Base-by-base conservation (phyloP, 768 basidiomycete genomes). In the Suillus hirtellus region DNA sequence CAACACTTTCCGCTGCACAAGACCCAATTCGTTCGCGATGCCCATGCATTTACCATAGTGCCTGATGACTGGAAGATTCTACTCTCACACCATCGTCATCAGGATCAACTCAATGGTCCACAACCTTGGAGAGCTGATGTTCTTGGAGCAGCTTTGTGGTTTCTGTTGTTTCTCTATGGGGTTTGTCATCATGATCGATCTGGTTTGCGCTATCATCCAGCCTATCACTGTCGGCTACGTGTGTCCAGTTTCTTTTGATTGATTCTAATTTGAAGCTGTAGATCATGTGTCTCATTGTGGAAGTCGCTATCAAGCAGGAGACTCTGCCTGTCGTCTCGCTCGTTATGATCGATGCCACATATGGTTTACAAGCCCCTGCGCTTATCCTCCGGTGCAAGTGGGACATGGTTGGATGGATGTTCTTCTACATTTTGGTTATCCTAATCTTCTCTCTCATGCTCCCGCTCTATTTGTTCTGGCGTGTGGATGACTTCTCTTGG, bases 41-140 rank as follows among this genome's bases (percentile, higher is more conserved):
- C 97, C 1, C 90, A 93, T 72, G 97, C 96, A 0, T 91, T 84
- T 73, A 99, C 96, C 0, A 91, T 98, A 17, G 96, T 96, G 3
- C 96, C 96, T 0, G 95, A 96, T 69, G 92, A 95, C 68, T 97
- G 95, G 94, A 89, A 88, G 73, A 89, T 98, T 31, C 76, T 99
- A 60, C 79, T 99, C 24, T 97, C 95, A 8, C 97, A 99, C 73
- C 89, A 96, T 80, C 92, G 96, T 78, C 92, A 96, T 69, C 87
- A 99, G 97, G 96, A 99, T 99, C 78, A 99, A 99, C 80, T 99
- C 96, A 17, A 99, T 97, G 0, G 88, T 99, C 11, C 96, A 99
- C 80, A 99, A 99, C 77, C 79, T 99, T 61, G 93, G 89, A 59
- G 96, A 99, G 72, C 81, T 99, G 50, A 80, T 98, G 61, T 95